A percentile compares a stretch with the other conserved stretches of the same genome.
Evolutionary conservation across 2,329 filamentous ascomycete species (phyloP).

Genomic region (Sporothrix protearum): DNA sequence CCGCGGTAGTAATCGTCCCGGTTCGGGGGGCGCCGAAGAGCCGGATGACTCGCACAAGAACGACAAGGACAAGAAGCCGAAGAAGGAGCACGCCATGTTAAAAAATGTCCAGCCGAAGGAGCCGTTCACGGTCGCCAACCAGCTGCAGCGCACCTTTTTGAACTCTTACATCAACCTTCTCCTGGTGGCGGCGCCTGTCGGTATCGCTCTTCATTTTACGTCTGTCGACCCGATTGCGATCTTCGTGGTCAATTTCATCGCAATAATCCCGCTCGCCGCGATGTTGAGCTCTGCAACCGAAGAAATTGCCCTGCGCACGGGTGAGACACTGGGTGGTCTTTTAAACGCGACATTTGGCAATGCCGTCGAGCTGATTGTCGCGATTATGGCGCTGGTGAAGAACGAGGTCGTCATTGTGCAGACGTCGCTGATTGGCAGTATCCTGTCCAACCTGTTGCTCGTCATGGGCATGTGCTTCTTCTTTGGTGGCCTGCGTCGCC

Average conservation of each 20-base stretch:
- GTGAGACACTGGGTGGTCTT: constrained; percentile 82
- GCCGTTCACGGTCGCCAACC: constrained; percentile 59
- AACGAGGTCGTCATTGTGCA: constrained; percentile 80
- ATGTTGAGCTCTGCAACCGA: constrained; percentile 83
- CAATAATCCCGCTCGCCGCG: constrained; percentile 81
- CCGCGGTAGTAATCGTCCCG: constrained; percentile 30
- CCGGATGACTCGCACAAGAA: constrained; percentile 30
- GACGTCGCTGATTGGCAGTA: constrained; percentile 86
- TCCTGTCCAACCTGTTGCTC: constrained; percentile 83
- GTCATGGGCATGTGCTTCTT: constrained; percentile 94
- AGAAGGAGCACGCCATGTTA: constrained; percentile 42
- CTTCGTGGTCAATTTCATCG: constrained; percentile 90
- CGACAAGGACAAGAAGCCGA: constrained; percentile 41
- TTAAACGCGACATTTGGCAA: constrained; percentile 90
- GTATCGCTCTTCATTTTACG: constrained; percentile 64
- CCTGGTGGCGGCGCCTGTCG: constrained; percentile 71
- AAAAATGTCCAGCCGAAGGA: constrained; percentile 48
- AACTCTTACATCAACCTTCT: constrained; percentile 85
- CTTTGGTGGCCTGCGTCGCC: constrained; percentile 72
- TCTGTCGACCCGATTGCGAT: constrained; percentile 57
- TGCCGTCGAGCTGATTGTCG: constrained; percentile 84
- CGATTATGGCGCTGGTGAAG: constrained; percentile 74
- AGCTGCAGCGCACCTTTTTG: constrained; percentile 70
- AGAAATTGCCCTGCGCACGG: constrained; percentile 75
- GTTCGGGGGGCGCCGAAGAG: constrained; percentile 14